phyloP scores from a whole-genome alignment of 2,329 filamentous ascomycete genomes.

The Cladophialophora yegresii region DNA sequence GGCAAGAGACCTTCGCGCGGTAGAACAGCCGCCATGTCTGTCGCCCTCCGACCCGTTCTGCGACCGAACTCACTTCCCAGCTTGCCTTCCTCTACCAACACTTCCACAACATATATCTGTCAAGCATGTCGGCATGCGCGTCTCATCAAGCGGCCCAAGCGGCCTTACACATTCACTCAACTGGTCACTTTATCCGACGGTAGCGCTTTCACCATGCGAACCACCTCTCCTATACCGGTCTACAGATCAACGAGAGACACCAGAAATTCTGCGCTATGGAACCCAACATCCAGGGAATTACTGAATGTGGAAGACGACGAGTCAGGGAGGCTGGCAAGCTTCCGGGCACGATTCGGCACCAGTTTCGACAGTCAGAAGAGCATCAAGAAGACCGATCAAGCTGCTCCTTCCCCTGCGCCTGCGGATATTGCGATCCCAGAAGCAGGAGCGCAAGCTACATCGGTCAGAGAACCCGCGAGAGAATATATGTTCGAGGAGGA shows the following conservation, averaged over 20 bases:
- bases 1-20: background rate
- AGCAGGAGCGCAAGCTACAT: slow-evolving; percentile 46
- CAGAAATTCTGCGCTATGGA: slow-evolving; percentile 87
- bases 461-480: slow-evolving; percentile 40
- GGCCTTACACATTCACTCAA: slow-evolving; percentile 97
- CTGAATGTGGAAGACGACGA: slow-evolving; percentile 92
- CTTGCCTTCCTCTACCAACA: slow-evolving; percentile 25
- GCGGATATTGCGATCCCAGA: background rate
- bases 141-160: slow-evolving; percentile 81
- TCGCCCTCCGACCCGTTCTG: slow-evolving; percentile 34
- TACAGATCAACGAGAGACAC: slow-evolving; percentile 75
- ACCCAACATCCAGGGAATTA: slow-evolving; percentile 77
- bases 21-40: slow-evolving; percentile 23
- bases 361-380: slow-evolving; percentile 67
- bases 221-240: slow-evolving; percentile 56
- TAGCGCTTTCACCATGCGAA: slow-evolving; percentile 65
- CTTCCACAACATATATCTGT: slow-evolving; percentile 48
- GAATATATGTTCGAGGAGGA: slow-evolving; percentile 46
- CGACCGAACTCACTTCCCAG: slow-evolving; percentile 31
- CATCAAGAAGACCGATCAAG: slow-evolving; percentile 34
- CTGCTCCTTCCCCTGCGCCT: slow-evolving; percentile 19
- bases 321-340: slow-evolving; percentile 83
- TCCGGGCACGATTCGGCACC: slow-evolving; percentile 79
- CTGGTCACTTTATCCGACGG: slow-evolving; percentile 90
- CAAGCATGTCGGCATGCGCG: slow-evolving; percentile 76